These are phyloP conservation scores for Russula abietina DNA, from an alignment of 768 basidiomycete species.

Conservation along the genomic window DNA sequence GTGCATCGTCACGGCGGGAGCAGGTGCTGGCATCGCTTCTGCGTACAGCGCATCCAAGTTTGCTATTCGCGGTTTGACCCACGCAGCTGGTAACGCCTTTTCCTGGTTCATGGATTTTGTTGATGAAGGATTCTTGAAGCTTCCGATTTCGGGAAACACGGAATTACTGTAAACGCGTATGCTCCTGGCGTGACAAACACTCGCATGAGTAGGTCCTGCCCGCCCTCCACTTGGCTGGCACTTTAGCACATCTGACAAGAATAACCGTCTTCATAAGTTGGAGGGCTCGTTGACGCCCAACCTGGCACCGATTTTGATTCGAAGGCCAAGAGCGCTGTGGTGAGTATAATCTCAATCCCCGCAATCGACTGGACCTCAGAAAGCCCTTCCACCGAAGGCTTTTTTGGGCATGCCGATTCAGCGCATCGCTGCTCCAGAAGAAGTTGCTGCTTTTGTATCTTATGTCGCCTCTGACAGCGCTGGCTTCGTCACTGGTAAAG, in stretches of 20 bases:
- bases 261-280: not conserved
- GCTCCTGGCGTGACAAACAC: slow-evolving; percentile 25
- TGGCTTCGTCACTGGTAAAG: slow-evolving; percentile 24
- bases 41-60: slow-evolving; percentile 26
- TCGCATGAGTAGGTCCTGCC: slow-evolving; percentile 21
- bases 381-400: not conserved
- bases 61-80: slow-evolving; percentile 27
- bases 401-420: not conserved
- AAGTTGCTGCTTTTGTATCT: slow-evolving; percentile 24
- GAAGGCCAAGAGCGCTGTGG: not conserved
- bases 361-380: not conserved
- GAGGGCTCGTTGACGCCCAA: not conserved
- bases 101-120: no score
- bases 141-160: slow-evolving; percentile 19
- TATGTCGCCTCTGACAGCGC: slow-evolving; percentile 22
- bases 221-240: not conserved
- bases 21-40: not conserved
- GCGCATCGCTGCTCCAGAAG: slow-evolving; percentile 16
- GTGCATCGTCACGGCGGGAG: not conserved
- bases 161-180: slow-evolving; percentile 28
- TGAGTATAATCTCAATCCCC: not conserved
- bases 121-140: slow-evolving; percentile 11
- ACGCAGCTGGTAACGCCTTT: slow-evolving; percentile 19
- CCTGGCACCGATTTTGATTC: not conserved
- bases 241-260: not conserved